Evolutionary conservation across 768 basidiomycete species (phyloP), one percentile per base, ranked within the genome.

Genomic region (Sistotremastrum suecicum): DNA sequence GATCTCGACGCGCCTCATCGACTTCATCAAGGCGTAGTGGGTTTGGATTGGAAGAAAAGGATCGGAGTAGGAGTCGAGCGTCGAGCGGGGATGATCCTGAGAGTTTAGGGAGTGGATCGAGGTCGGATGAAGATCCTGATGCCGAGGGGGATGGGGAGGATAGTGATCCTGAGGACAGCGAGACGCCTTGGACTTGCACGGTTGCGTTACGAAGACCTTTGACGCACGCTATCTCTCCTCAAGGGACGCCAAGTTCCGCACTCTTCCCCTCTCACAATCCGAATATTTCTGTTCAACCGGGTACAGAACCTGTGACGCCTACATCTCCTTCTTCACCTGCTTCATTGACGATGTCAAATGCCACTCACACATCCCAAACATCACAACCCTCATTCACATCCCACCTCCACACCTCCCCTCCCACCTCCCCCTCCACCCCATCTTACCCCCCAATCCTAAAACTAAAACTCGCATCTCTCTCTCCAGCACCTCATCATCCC

Each of bases 111-210:
- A 20, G 20, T 20, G 20, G 20, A 20, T 20, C 20, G 20, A 20
- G 20, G 20, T 20, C 20, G 20, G 20, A 20, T 20, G 20, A 20
- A 1, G 20, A 20, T 20, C 20, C 20, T 20, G 20, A 47, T 3
- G 40, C 5, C 9, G 33, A 47, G 5, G 56, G 55, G 33, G 58
- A 74, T 2, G 87, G 71, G 0, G 80, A 83, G 10, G 89, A 91
- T 39, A 89, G 85, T 49, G 94, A 98, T 52, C 86, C 91, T 0
- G 92, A 98, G 58, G 94, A 97, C 56, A 88, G 86, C 39, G 92
- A 98, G 62, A 91, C 89, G 28, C 90, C 94, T 0, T 98, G 91
- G 91, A 78, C 81, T 40, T 97, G 92, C 57, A 78, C 76, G n/a
- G 68, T 90, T 51, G 75, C 79, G 49, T 66, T 83, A 34, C 73